Evolutionary conservation across 2,329 filamentous ascomycete genomes (phyloP).

Genomic region (Graphilbum fragrans): DNA sequence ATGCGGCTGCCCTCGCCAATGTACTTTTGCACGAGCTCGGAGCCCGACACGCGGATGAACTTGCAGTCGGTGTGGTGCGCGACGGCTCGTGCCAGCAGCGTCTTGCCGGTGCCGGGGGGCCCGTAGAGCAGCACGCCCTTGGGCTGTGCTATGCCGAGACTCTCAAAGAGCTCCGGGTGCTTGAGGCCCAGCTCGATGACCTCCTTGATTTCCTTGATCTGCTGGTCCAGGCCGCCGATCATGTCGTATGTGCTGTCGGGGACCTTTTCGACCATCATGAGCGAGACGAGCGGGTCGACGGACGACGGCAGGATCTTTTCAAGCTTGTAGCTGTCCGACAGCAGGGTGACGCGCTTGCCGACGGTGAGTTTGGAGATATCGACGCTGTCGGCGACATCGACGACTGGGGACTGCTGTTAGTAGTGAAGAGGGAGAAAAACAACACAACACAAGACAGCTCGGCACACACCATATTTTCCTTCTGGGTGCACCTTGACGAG

Average conservation of each 20-base stretch:
- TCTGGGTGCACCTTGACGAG: slow-evolving; percentile 98
- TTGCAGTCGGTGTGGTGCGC: slow-evolving; percentile 99
- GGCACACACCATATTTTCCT: slow-evolving; percentile 85
- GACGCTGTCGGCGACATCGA: slow-evolving; percentile 88
- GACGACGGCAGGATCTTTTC: slow-evolving; percentile 98
- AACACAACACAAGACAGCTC: background rate
- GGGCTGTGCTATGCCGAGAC: slow-evolving; percentile 94
- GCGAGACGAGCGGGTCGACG: slow-evolving; percentile 92
- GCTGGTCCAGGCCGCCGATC: slow-evolving; percentile 97
- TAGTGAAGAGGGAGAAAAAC: background rate
- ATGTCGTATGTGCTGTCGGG: slow-evolving; percentile 99
- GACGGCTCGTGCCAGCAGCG: slow-evolving; percentile 83
- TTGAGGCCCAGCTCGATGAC: slow-evolving; percentile 97
- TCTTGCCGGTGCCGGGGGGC: slow-evolving; percentile 94
- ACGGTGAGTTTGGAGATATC: slow-evolving; percentile 93
- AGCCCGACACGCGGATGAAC: slow-evolving; percentile 94
- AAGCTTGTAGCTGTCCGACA: slow-evolving; percentile 96
- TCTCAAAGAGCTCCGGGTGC: slow-evolving; percentile 97
- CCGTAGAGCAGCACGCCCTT: slow-evolving; percentile 97
- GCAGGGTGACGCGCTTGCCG: slow-evolving; percentile 90
- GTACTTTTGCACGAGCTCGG: slow-evolving; percentile 96
- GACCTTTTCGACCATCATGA: slow-evolving; percentile 99
- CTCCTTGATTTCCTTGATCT: slow-evolving; percentile 99
- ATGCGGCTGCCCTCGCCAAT: slow-evolving; percentile 96
- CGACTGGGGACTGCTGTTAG: slow-evolving; percentile 44